A percentile compares a stretch with the other conserved stretches of the same genome.
These are phyloP conservation scores for Termitomyces titanicus DNA, from an alignment of 768 basidiomycete species.

Conservation along the genomic window DNA sequence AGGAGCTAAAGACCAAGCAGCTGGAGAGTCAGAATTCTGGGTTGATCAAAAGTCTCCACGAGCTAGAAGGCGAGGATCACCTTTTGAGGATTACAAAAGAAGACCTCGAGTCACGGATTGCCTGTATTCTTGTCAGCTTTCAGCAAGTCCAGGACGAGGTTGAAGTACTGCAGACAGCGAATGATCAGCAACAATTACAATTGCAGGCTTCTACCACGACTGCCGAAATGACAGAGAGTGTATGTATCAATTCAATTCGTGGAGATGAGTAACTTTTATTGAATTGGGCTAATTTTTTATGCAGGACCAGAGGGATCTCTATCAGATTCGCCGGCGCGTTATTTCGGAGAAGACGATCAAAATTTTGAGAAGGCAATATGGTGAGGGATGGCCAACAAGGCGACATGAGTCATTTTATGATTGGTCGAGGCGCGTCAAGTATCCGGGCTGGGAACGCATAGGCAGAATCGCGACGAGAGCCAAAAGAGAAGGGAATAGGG, in stretches of 20 bases:
- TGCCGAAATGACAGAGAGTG: neutral
- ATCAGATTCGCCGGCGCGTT: neutral
- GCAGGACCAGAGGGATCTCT: neutral
- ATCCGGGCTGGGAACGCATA: neutral
- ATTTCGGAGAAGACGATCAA: neutral
- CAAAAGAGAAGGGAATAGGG: neutral
- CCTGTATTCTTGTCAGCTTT: neutral
- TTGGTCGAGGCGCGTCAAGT: neutral
- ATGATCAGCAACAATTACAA: neutral
- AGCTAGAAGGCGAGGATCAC: neutral
- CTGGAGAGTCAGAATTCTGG: neutral
- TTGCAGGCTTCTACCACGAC: no score
- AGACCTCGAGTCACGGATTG: neutral
- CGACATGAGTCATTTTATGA: neutral
- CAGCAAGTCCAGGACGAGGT: neutral
- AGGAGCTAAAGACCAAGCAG: neutral
- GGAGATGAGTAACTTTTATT: neutral
- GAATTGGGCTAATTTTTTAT: neutral
- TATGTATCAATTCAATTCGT: neutral
- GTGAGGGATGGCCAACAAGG: neutral
- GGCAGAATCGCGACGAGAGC: neutral
- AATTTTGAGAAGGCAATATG: neutral
- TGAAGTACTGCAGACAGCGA: neutral
- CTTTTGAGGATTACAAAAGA: neutral
- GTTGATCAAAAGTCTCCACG: neutral